phyloP scores from a whole-genome alignment of 768 basidiomycete species.

The Leucocoprinus sp. region DNA sequence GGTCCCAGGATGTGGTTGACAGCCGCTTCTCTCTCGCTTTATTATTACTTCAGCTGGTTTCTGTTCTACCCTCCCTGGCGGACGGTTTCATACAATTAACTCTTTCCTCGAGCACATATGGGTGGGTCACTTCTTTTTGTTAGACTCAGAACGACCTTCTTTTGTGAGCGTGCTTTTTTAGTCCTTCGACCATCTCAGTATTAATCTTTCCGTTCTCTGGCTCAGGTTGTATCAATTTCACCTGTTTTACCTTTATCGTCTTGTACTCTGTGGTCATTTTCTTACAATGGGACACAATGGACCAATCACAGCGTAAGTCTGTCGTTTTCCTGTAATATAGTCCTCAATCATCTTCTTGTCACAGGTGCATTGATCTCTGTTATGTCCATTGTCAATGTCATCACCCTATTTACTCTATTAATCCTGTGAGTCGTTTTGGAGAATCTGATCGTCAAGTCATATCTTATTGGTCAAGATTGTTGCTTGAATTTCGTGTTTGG shows the following conservation, averaged over 20 bases:
- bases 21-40: background rate
- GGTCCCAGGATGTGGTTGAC: background rate
- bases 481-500: slow-evolving; percentile 22
- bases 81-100: background rate
- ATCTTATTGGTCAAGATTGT: slow-evolving; percentile 13
- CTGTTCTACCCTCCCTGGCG: slow-evolving; percentile 6
- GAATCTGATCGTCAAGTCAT: background rate
- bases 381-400: slow-evolving; percentile 19
- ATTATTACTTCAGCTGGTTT: slow-evolving; percentile 1
- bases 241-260: slow-evolving; percentile 22
- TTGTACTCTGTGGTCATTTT: slow-evolving; percentile 21
- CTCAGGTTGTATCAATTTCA: slow-evolving; percentile 18
- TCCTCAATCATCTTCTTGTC: background rate
- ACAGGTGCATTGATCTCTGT: slow-evolving; percentile 21
- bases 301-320: slow-evolving; percentile 20
- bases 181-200: background rate
- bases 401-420: slow-evolving; percentile 22
- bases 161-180: slow-evolving; percentile 8
- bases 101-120: background rate
- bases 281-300: slow-evolving; percentile 20
- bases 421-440: slow-evolving; percentile 18
- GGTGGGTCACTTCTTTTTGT: slow-evolving; percentile 12
- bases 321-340: background rate
- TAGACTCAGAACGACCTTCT: slow-evolving; percentile 11
- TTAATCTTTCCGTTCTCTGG: slow-evolving; percentile 3